Conservation (phyloP, 768 basidiomycete species). For the Porpolomopsis calyptriformis region DNA sequence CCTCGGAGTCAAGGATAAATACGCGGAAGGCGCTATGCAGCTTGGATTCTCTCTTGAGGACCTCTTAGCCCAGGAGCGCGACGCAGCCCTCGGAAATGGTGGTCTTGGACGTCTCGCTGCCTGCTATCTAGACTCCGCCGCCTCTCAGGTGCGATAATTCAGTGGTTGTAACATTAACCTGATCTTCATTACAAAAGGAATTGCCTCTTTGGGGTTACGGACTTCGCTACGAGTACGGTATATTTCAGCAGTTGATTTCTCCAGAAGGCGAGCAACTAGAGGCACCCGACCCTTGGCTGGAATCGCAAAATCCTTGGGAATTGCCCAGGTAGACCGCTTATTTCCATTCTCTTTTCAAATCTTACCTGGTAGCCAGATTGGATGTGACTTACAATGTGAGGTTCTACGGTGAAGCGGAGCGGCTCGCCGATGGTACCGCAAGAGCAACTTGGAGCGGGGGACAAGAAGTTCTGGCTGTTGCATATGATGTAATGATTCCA, state of each 20-base stretch:
- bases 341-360: not conserved
- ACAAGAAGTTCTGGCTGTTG: conserved; percentile 86
- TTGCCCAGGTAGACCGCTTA: conserved; percentile 13
- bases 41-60: conserved; percentile 92
- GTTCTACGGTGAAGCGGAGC: conserved; percentile 80
- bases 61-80: conserved; percentile 77
- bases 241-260: conserved; percentile 90
- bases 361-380: conserved; percentile 25
- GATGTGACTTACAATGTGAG: conserved; percentile 81
- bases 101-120: conserved; percentile 94
- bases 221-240: conserved; percentile 78
- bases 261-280: conserved; percentile 77
- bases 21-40: conserved; percentile 50
- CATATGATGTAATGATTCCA: conserved; percentile 93
- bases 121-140: conserved; percentile 91
- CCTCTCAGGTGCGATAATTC: conserved; percentile 46
- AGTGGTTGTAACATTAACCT: not conserved
- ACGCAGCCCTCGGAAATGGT: conserved; percentile 91
- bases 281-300: conserved; percentile 90
- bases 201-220: conserved; percentile 93
- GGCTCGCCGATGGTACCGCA: conserved; percentile 44
- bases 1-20: conserved; percentile 72
- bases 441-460: conserved; percentile 77
- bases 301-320: conserved; percentile 83
- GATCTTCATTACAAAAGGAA: conserved; percentile 26